Conservation (phyloP, 805 yeast genomes). For the Candida fluviatilis region DNA sequence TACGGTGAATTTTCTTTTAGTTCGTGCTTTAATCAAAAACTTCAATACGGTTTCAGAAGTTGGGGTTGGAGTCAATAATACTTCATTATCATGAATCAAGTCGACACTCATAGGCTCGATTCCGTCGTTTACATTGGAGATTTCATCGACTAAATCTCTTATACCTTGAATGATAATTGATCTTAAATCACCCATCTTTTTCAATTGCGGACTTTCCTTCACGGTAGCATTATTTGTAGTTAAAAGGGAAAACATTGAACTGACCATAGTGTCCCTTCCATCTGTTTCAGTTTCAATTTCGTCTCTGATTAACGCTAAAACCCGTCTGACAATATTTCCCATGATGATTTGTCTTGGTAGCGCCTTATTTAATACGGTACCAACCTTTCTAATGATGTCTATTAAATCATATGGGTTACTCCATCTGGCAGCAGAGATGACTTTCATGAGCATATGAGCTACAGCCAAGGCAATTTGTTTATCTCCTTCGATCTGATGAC, state of each 20-base stretch:
- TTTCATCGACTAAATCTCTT: slow-evolving; percentile 87
- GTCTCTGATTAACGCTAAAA: slow-evolving; percentile 81
- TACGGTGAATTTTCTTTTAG: slow-evolving; percentile 88
- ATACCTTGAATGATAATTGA: slow-evolving; percentile 89
- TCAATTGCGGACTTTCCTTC: slow-evolving; percentile 5
- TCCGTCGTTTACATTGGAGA: slow-evolving; percentile 83
- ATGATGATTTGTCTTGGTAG: slow-evolving; percentile 86
- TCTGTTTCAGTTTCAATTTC: slow-evolving; percentile 57
- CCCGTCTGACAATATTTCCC: slow-evolving; percentile 89
- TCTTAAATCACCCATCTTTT: slow-evolving; percentile 51
- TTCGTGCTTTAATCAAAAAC: slow-evolving; percentile 79
- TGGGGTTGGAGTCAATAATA: slow-evolving; percentile 89
- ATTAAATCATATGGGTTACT: slow-evolving; percentile 69
- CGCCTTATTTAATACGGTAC: slow-evolving; percentile 65
- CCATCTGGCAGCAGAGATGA: slow-evolving; percentile 89
- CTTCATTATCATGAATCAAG: slow-evolving; percentile 88
- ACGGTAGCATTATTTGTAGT: slow-evolving; percentile 43
- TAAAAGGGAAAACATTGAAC: slow-evolving; percentile 83
- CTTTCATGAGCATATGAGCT: slow-evolving; percentile 81
- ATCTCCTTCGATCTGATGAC: slow-evolving; percentile 81
- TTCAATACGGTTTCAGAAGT: slow-evolving; percentile 84
- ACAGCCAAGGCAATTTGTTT: slow-evolving; percentile 81
- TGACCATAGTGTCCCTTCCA: slow-evolving; percentile 52
- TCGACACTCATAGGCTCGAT: slow-evolving; percentile 89
- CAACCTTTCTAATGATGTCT: slow-evolving; percentile 66